Evolutionary conservation across 2,329 filamentous ascomycete species (phyloP).

Genomic region (Alternaria sp.): DNA sequence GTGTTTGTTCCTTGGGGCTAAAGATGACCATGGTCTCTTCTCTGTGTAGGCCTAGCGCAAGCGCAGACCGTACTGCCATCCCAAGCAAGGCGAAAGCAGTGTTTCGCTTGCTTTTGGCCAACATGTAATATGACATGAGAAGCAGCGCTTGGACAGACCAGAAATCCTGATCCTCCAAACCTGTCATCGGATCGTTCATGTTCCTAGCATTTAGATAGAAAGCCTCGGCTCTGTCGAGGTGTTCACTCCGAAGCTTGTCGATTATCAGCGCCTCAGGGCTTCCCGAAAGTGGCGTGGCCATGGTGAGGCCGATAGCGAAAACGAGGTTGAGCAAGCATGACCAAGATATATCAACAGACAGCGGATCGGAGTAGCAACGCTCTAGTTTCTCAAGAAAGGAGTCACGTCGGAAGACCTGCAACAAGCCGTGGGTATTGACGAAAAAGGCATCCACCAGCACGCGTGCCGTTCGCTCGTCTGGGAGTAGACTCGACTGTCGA

Average conservation of each 20-base stretch:
- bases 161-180: conserved; percentile 68
- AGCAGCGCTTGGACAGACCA: conserved; percentile 69
- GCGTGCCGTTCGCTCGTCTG: conserved; percentile 61
- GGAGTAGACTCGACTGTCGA: conserved; percentile 61
- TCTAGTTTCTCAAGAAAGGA: conserved; percentile 59
- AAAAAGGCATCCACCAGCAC: conserved; percentile 67
- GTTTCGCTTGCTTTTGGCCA: conserved; percentile 67
- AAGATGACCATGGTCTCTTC: conserved; percentile 65
- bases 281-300: conserved; percentile 61
- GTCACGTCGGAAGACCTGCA: conserved; percentile 65
- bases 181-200: conserved; percentile 55
- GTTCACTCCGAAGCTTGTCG: conserved; percentile 57
- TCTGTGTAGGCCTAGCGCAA: conserved; percentile 67
- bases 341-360: conserved; percentile 57
- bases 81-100: conserved; percentile 68
- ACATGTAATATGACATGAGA: conserved; percentile 69
- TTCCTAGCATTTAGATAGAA: conserved; percentile 67
- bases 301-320: conserved; percentile 67
- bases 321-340: conserved; percentile 68
- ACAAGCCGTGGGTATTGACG: conserved; percentile 66
- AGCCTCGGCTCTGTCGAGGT: conserved; percentile 63
- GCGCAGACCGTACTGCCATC: conserved; percentile 66
- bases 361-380: conserved; percentile 62
- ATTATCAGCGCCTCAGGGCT: conserved; percentile 60
- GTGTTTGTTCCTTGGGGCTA: conserved; percentile 52